Evolutionary conservation across 2,329 filamentous ascomycete genomes (phyloP).

Genomic region (Sodiomyces alkalinus): DNA sequence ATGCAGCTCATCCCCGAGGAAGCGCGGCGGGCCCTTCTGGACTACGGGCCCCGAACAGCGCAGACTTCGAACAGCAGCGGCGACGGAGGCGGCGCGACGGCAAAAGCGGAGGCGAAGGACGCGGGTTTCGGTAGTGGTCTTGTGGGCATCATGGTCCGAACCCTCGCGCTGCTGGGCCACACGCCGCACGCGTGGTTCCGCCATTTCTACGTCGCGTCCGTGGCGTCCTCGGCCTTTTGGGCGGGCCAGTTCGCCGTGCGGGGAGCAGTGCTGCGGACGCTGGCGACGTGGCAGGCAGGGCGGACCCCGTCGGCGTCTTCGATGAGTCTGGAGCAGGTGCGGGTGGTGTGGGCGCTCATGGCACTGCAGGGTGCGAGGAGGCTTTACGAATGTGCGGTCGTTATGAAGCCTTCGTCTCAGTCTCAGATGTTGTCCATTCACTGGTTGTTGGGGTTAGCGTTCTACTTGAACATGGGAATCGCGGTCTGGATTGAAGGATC

Average conservation of each 20-base stretch:
- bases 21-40: slow-evolving; percentile 27
- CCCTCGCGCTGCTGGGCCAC: slow-evolving; percentile 25
- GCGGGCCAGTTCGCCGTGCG: slow-evolving; percentile 40
- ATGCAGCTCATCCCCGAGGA: slow-evolving; percentile 28
- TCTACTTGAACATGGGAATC: slow-evolving; percentile 60
- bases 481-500: slow-evolving; percentile 76
- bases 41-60: slow-evolving; percentile 32
- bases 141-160: slow-evolving; percentile 3
- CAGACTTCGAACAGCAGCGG: slow-evolving; percentile 7
- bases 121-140: background rate
- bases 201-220: slow-evolving; percentile 69
- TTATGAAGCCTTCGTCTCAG: slow-evolving; percentile 50
- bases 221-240: slow-evolving; percentile 62
- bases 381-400: slow-evolving; percentile 55
- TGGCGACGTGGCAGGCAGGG: slow-evolving; percentile 23
- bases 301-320: slow-evolving; percentile 13
- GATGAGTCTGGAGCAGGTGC: slow-evolving; percentile 48
- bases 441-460: slow-evolving; percentile 64
- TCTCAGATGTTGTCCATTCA: slow-evolving; percentile 78
- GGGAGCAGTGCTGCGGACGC: slow-evolving; percentile 35
- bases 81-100: too few species aligned
- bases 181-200: slow-evolving; percentile 84
- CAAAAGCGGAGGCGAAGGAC: slow-evolving; percentile 1
- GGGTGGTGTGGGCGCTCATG: slow-evolving; percentile 58
- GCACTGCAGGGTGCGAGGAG: slow-evolving; percentile 59